Percentiles rank a stretch among this genome's conserved stretches.
Evolutionary conservation across 2,329 filamentous ascomycete genomes (phyloP).

Genomic region (Fusarium tricinctum): DNA sequence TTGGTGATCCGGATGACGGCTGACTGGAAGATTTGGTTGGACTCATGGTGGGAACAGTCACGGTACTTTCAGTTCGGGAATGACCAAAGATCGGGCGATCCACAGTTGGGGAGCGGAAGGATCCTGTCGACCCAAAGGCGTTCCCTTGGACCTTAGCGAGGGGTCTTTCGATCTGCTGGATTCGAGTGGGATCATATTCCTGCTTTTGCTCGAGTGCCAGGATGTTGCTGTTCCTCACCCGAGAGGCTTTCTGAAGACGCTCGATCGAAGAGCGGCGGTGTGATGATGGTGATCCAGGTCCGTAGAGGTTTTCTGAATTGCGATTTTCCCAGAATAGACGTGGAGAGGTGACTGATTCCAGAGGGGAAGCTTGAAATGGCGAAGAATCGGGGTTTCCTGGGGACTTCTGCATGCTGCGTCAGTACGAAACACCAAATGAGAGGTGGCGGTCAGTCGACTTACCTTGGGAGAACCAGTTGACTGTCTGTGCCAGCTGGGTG

Average conservation of each 20-base stretch:
- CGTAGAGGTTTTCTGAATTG: conserved; percentile 80
- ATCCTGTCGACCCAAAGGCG: conserved; percentile 72
- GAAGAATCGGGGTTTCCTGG: conserved; percentile 80
- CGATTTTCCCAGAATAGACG: conserved; percentile 92
- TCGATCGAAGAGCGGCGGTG: conserved; percentile 92
- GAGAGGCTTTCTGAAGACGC: conserved; percentile 92
- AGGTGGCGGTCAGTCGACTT: conserved; percentile 33
- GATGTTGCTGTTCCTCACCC: conserved; percentile 98
- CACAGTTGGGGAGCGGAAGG: conserved; percentile 65
- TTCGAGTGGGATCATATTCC: conserved; percentile 87
- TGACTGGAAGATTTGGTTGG: conserved; percentile 62
- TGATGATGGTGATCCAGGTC: conserved; percentile 75
- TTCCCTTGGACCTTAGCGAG: conserved; percentile 82
- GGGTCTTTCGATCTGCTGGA: conserved; percentile 85
- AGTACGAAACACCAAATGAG: conserved; percentile 47
- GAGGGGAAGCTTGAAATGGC: conserved; percentile 87
- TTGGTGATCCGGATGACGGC: conserved; percentile 54
- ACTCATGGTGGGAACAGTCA: conserved; percentile 69
- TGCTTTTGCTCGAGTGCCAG: conserved; percentile 92
- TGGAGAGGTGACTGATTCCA: conserved; percentile 77
- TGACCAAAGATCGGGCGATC: conserved; percentile 60
- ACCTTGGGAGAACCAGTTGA: conserved; percentile 64
- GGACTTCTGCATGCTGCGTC: conserved; percentile 69
- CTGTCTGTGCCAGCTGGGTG: conserved; percentile 90
- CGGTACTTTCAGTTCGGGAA: conserved; percentile 67